Evolutionary conservation across 768 basidiomycete genomes (phyloP), one percentile per base, ranked within the genome.

Genomic region (Sarcodon aspratus): DNA sequence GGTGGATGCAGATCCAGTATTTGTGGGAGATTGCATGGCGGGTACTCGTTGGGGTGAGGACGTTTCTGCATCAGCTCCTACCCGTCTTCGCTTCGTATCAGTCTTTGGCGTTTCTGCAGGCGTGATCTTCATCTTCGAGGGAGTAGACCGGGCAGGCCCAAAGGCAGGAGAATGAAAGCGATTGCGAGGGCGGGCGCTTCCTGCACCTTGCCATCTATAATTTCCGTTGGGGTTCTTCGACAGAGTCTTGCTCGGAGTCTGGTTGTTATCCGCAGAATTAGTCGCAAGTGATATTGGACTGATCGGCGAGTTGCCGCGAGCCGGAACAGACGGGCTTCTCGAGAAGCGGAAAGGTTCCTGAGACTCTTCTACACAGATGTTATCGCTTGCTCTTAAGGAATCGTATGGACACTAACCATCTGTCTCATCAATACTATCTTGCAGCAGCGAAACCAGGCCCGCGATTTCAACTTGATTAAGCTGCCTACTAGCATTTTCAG

Each of bases 101-200:
- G 67, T 64, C 53, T 63, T 65, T 21, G 65, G 61, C 2, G 62
- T 61, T 12, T 58, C 54, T 55, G 69, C 69, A 43, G 62, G 68
- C 11, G 66, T 64, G 8, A 73, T 46, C 54, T 63, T 73, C 50
- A 75, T 72, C 52, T 70, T 57, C 36, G 73, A 61, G 33, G 73
- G 67, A 40, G 70, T 57, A 13, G 74, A 64, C 10, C 77, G 68
- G 17, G 79, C 69, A 1, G 58, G 44, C 4, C 80, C 77, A 58
- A 89, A 87, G 4, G 79, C 81, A 43, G 85, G 84, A 8, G 85
- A 85, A 46, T 76, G 73, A 59, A 79, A 85, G 38, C 84, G 79
- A 60, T 85, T 87, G 44, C 75, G 75, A 15, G 70, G 66, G 55
- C 74, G 79, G 10, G 86, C 78, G 55, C 82, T 86, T 38, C 85